phyloP scores from a whole-genome alignment of 768 basidiomycete species.

The Brasilioporus rufonigricans region DNA sequence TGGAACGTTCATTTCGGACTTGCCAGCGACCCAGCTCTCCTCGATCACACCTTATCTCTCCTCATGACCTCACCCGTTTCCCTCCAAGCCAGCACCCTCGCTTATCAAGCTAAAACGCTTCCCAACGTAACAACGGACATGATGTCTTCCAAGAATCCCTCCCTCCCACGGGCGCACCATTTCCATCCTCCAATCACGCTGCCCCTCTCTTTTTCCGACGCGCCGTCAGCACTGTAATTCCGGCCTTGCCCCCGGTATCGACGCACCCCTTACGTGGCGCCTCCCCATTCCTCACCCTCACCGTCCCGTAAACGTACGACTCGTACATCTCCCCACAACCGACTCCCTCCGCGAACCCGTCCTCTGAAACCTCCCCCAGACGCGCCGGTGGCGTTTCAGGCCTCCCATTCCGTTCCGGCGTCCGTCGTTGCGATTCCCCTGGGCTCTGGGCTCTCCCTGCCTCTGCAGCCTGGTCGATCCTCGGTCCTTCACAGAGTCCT shows the following conservation, averaged over 20 bases:
- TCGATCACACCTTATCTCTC: too few relatives aligned
- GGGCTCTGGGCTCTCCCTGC: constrained; percentile 8
- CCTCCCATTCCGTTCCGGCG: constrained; percentile 37
- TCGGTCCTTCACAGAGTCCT: constrained; percentile 68
- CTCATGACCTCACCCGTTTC: too few relatives aligned
- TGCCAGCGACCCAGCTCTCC: too few relatives aligned
- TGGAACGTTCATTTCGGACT: background rate
- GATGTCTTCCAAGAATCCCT: background rate
- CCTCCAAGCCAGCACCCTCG: too few relatives aligned
- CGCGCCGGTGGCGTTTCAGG: constrained; percentile 54
- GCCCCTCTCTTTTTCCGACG: constrained; percentile 51
- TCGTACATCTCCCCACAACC: constrained; percentile 58
- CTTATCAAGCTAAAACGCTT: background rate
- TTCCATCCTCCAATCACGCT: constrained; percentile 7
- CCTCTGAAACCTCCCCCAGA: background rate
- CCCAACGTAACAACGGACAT: background rate
- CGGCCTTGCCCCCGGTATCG: constrained; percentile 8
- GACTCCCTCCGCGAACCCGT: too few relatives aligned
- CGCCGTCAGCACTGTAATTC: constrained; percentile 58
- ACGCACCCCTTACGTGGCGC: constrained; percentile 24
- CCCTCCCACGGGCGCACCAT: background rate
- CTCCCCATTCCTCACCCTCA: constrained; percentile 48
- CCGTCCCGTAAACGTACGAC: constrained; percentile 58
- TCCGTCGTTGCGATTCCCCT: constrained; percentile 33
- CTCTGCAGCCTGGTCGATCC: constrained; percentile 19